Base-by-base conservation (phyloP, 495 filamentous ascomycete genomes). In the Tuber umbilicatum region DNA sequence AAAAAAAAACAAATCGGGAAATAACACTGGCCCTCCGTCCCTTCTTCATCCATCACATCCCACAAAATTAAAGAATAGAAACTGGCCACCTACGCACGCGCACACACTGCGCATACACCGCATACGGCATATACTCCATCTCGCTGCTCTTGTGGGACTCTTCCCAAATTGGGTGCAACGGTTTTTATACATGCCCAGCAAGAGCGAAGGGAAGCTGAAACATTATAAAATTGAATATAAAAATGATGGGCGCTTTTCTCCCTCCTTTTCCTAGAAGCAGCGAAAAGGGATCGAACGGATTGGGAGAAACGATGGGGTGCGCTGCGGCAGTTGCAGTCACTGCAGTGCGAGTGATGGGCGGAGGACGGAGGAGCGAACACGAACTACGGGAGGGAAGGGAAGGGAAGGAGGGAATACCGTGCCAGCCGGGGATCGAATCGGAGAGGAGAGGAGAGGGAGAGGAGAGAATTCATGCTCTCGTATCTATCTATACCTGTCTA, bases 81-180 rank as follows among this genome's bases (percentile, higher is more conserved):
- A 35, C 14, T 64, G 31, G 27, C 16, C 27, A 64, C 55, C 14
- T 27, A 64, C 27, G n/a, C 55, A 31, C 55, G 35, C 50, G 0
- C 50, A 27, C 12, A 10, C 14, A 42, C 41, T 10, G 42, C 14
- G 14, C 27, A 17, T 64, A 17, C 55, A 64, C 55, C 55, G 27
- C 55, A 35, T 31, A 64, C 27, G 27, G 55, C n/a, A 35, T 64
- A 35, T 16, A 7, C 14, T 35, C 55, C 55, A 64, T 64, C 55
- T 64, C 55, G 55, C 55, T 64, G 55, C 55, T 64, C 55, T 64
- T 64, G 55, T 64, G 27, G 55, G 55, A 60, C 9, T 27, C n/a
- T 27, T n/a, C 50, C 50, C 23, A 60, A 60, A 60, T 60, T 60
- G 55, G 55, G 16, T 16, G 14, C 55, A 64, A 64, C 55, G 55